phyloP scores from a whole-genome alignment of 345 rosid species.

The Citrus reticulata region DNA sequence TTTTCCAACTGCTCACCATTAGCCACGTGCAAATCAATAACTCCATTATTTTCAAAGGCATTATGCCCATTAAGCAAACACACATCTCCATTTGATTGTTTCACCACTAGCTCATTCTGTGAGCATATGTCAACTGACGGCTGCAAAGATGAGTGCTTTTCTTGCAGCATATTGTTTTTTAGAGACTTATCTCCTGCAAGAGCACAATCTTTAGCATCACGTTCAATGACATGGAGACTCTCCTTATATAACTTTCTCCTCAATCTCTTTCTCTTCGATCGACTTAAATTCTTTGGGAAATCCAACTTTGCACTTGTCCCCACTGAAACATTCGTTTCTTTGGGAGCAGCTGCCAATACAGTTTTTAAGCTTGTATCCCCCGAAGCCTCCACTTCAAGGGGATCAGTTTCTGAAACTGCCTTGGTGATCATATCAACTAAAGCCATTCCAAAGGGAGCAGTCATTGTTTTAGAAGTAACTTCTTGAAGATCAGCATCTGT shows the following conservation, averaged over 20 bases:
- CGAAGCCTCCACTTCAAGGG: neutral
- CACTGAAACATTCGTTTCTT: neutral
- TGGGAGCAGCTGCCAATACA: neutral
- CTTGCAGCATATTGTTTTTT: neutral
- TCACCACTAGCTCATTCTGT: neutral
- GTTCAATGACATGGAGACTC: neutral
- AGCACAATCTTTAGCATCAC: neutral
- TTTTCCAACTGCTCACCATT: neutral
- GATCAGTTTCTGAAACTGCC: neutral
- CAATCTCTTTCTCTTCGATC: neutral
- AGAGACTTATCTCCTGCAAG: neutral
- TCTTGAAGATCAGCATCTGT: slow-evolving; percentile 1
- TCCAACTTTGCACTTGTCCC: neutral
- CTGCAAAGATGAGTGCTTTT: slow-evolving; percentile 2
- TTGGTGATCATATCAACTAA: slow-evolving; percentile 4
- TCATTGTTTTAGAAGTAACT: neutral
- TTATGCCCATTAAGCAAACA: neutral
- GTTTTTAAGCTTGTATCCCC: neutral
- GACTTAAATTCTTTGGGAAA: neutral
- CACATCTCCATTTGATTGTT: neutral
- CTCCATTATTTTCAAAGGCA: neutral
- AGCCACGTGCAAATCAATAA: neutral
- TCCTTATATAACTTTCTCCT: slow-evolving; percentile 12
- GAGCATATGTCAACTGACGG: neutral
- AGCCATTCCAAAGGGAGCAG: neutral